These are phyloP conservation scores for Papilionanthe hybrid DNA, from an alignment of 116 monocot genomes.

Conservation along the genomic window DNA sequence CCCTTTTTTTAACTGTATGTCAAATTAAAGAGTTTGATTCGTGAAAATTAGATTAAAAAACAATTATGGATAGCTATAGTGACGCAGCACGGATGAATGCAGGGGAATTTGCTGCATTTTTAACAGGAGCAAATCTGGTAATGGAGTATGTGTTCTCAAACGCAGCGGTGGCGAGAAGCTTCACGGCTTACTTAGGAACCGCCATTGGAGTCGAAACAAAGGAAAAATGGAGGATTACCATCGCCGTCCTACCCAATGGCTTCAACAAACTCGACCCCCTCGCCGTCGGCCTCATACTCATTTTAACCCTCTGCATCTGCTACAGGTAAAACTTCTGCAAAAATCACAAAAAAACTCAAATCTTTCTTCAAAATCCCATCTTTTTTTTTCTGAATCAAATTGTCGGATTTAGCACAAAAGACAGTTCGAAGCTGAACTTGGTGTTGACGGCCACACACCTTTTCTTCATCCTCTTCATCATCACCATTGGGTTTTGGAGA, in stretches of 20 bases:
- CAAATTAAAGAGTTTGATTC: too few species aligned
- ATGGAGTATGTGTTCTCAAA: constrained; percentile 99
- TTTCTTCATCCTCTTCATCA: constrained; percentile 73
- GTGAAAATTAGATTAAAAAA: too few species aligned
- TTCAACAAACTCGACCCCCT: constrained; percentile 87
- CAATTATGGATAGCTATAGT: too few species aligned
- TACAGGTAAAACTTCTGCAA: constrained; percentile 51
- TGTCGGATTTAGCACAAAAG: constrained; percentile 50
- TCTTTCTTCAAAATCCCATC: not conserved
- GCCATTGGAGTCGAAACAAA: constrained; percentile 62
- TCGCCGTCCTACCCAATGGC: constrained; percentile 62
- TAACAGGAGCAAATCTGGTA: constrained; percentile 87
- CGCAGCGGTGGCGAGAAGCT: constrained; percentile 89
- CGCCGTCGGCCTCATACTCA: constrained; percentile 58
- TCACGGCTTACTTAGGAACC: constrained; percentile 81
- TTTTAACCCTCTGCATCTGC: constrained; percentile 74
- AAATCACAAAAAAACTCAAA: not conserved
- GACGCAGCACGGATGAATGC: not conserved
- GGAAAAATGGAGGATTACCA: constrained; percentile 60
- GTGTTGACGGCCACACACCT: constrained; percentile 62
- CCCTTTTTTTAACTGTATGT: too few species aligned
- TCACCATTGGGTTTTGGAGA: constrained; percentile 64
- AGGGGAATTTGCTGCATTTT: constrained; percentile 90
- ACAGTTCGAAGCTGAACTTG: constrained; percentile 84
- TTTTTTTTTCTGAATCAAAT: not conserved